Evolutionary conservation across 805 yeast genomes (phyloP), one percentile per base, ranked within the genome.

Genomic region (Candida morakotiae): DNA sequence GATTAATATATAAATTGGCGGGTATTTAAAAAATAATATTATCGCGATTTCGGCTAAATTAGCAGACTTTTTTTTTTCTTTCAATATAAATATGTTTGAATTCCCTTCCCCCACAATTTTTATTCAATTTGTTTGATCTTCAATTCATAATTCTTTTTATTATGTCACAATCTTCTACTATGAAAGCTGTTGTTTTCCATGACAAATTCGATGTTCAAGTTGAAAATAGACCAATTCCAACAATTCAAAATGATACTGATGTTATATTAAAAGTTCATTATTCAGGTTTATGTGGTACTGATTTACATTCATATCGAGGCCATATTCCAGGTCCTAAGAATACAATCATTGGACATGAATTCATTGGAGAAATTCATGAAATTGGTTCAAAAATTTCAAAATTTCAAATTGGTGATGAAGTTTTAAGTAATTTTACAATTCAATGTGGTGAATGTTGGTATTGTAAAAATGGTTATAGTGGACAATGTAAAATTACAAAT

Each of bases 251-350:
- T 24, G 48, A 52, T 2, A 49, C 47, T 25, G 83, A 79, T 44
- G 69, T 79, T 17, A 82, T 77, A 47, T 62, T 79, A 35, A 76
- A 77, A 53, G 69, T 76, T 34, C 75, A 74, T 45, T 73, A 75
- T 44, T 79, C 83, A 55, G 85, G 85, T 49, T 62, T 80, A 19
- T 79, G 86, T 55, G 83, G 81, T 20, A 66, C 78, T 8, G 86
- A 79, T 46, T 61, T 74, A 33, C 83, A 78, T 51, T 65, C 80
- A 52, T 78, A 64, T 46, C 30, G 37, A 5, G 37, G 37, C 2
- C 37, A 78, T 1, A 46, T 60, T 18, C 76, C 71, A 18, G 82
- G 81, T 1, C 83, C 86, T 9, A 75, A 74, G 39, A 60, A 63
- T 28, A 67, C 69, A 39, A 65, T 69, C 21, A 48, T 53, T 51